Evolutionary conservation across 495 filamentous ascomycete species (phyloP), one percentile per base, ranked within the genome.

Genomic region (Aeminium ludgeri): DNA sequence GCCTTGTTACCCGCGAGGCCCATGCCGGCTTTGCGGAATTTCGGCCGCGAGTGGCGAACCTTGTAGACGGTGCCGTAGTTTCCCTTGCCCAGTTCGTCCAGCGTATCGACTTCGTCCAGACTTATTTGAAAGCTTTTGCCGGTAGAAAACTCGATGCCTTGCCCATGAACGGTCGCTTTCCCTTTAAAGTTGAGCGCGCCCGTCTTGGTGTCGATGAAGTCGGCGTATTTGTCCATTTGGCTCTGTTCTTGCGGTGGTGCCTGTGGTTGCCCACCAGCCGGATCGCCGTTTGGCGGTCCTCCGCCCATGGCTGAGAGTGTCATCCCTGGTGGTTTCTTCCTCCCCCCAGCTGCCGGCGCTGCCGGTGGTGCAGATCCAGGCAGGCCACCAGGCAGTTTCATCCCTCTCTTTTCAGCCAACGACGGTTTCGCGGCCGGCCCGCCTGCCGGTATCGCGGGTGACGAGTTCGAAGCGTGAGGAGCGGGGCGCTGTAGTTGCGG

Each of bases 51-150:
- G 62, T 96, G 89, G 43, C 82, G 72, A 34, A 95, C 89, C 56
- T 86, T 93, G 69, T 91, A 95, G 8, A 99, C 89, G 0, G 87
- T 96, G 16, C 89, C 89, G 51, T 99, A 99, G 53, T 99, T 99
- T 15, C 89, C 89, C 60, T 96, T 99, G 30, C 89, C 89, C 11
- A 99, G 62, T 62, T 99, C 89, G 42, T 95, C 91, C 43, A 99
- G 55, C 5, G 80, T 87, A 51, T 96, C 87, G 1, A 99, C 79
- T 53, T 99, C 89, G 48, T 96, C 87, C 32, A 99, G 65, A 6
- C 89, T 96, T 44, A 99, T 95, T 54, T 67, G 82, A 63, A 99
- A 96, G 46, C 75, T 85, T 18, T 76, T 80, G 2, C 89, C 89
- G 20, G 76, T 80, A 2, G 82, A 79, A 53, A 99, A 99, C 49